phyloP scores from a whole-genome alignment of 192 early-diverging fungal species.

The Bifiguratus adelaidae region DNA sequence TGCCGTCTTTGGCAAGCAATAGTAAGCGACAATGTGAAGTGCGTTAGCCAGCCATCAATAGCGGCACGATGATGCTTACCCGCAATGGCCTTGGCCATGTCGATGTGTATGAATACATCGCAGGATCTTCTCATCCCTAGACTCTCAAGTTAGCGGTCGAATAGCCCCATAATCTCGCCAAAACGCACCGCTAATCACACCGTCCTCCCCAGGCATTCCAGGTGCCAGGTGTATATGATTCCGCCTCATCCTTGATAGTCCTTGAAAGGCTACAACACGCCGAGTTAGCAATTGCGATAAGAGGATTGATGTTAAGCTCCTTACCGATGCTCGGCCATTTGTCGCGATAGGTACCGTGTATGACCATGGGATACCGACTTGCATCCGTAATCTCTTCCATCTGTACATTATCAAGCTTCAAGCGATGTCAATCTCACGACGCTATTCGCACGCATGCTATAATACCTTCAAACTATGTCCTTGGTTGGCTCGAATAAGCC shows the following conservation, averaged over 20 bases:
- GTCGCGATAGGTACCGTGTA: conserved; percentile 57
- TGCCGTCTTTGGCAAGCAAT: conserved; percentile 59
- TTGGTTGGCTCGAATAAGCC: conserved; percentile 77
- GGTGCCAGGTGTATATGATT: conserved; percentile 88
- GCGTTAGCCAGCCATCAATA: not conserved
- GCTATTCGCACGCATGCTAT: conserved; percentile 15
- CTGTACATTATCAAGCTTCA: conserved; percentile 31
- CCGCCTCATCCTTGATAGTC: conserved; percentile 67
- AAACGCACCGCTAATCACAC: conserved; percentile 56
- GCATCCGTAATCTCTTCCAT: conserved; percentile 30
- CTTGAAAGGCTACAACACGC: conserved; percentile 11
- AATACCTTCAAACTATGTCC: conserved; percentile 60
- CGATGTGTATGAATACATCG: conserved; percentile 74
- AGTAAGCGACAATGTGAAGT: conserved; percentile 1
- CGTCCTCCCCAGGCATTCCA: conserved; percentile 50
- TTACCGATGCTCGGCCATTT: conserved; percentile 46
- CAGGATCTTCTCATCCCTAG: conserved; percentile 57
- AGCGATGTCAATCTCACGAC: not conserved
- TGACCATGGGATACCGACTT: conserved; percentile 30
- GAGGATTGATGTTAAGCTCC: not conserved
- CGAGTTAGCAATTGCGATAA: not conserved
- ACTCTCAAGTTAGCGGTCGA: conserved; percentile 1
- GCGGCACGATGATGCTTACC: conserved; percentile 23
- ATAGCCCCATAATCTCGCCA: too few relatives aligned
- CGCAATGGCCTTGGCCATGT: conserved; percentile 50